phyloP scores from a whole-genome alignment of 2,329 filamentous ascomycete species.

The Metarhizium humberi region DNA sequence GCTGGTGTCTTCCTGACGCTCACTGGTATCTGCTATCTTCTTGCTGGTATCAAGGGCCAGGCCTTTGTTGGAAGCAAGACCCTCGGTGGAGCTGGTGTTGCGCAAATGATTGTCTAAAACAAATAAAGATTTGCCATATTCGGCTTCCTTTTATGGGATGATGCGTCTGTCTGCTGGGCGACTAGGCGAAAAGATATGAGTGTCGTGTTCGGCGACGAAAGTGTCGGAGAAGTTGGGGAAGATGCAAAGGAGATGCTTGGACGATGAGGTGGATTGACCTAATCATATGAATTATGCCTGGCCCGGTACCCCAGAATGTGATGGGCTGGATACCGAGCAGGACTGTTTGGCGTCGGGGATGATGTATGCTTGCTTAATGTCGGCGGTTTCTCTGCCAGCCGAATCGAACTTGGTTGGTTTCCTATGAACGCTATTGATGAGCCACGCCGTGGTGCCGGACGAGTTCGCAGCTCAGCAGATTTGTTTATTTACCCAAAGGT shows the following conservation, averaged over 20 bases:
- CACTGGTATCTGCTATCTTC: conserved; percentile 69
- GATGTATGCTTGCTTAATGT: conserved; percentile 16
- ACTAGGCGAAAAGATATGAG: not conserved
- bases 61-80: conserved; percentile 92
- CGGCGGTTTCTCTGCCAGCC: conserved; percentile 1
- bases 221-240: not conserved
- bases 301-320: not conserved
- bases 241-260: not conserved
- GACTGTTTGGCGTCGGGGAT: conserved; percentile 20
- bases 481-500: not conserved
- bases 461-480: not conserved
- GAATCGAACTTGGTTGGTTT: not conserved
- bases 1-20: conserved; percentile 73
- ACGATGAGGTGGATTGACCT: not conserved
- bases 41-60: conserved; percentile 74
- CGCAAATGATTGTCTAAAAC: conserved; percentile 88
- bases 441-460: not conserved
- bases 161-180: not conserved
- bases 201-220: not conserved
- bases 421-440: not conserved
- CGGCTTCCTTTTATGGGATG: not conserved
- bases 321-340: conserved; percentile 12
- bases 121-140: not conserved
- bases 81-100: conserved; percentile 83
- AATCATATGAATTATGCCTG: not conserved